phyloP scores from a whole-genome alignment of 2,329 filamentous ascomycete species.

The Diaporthe citri region DNA sequence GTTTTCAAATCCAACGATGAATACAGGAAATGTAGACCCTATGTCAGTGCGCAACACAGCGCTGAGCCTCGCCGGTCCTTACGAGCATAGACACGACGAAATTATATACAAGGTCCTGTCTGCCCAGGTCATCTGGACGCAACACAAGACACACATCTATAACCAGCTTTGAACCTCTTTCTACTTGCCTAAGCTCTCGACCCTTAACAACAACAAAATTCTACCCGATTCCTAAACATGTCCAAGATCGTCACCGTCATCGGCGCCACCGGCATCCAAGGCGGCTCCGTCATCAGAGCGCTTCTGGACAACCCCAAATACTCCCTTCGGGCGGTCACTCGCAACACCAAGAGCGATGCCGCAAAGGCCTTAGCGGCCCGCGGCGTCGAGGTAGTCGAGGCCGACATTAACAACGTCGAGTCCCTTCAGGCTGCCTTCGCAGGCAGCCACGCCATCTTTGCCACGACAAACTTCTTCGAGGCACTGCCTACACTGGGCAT shows the following conservation, averaged over 20 bases:
- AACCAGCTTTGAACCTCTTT: neutral
- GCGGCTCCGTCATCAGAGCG: conserved; percentile 50
- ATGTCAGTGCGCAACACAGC: neutral
- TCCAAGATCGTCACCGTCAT: conserved; percentile 48
- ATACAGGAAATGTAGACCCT: neutral
- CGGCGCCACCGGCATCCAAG: conserved; percentile 51
- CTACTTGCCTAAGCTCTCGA: neutral
- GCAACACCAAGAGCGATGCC: conserved; percentile 48
- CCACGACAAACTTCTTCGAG: conserved; percentile 57
- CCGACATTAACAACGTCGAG: conserved; percentile 46
- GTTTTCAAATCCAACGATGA: neutral
- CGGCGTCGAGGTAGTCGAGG: conserved; percentile 49
- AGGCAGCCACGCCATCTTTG: conserved; percentile 49
- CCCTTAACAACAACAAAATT: neutral
- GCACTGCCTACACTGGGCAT: conserved; percentile 46
- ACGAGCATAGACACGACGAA: neutral
- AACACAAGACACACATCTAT: neutral
- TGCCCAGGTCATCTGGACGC: neutral
- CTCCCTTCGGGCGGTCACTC: conserved; percentile 49
- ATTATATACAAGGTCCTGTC: neutral
- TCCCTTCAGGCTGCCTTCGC: conserved; percentile 43
- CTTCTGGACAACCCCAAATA: conserved; percentile 46
- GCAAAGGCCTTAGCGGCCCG: conserved; percentile 46
- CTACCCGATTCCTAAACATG: neutral
- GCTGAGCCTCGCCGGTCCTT: neutral